Percentiles rank a stretch among this genome's conserved stretches.
These are phyloP conservation scores for Coemansia sp. DNA, from an alignment of 192 early-diverging fungal genomes.

Conservation along the genomic window DNA sequence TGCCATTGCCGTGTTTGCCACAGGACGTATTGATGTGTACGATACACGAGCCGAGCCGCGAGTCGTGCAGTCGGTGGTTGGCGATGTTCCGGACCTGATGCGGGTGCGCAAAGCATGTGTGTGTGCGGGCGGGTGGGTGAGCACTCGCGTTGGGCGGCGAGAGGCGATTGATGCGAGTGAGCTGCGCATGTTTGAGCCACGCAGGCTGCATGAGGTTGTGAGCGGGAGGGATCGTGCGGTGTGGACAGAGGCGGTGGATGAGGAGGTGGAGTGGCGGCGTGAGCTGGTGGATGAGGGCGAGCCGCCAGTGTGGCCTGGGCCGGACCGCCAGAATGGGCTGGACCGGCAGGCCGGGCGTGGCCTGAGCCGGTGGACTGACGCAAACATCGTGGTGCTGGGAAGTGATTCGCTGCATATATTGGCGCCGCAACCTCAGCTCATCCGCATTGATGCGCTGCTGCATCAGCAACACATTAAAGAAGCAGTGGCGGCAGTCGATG, in stretches of 20 bases:
- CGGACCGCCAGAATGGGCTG: too few relatives aligned
- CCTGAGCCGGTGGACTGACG: conserved; percentile 20
- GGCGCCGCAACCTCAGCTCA: conserved; percentile 26
- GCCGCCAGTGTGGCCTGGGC: background rate
- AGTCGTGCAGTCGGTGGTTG: conserved; percentile 31
- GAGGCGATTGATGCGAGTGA: conserved; percentile 25
- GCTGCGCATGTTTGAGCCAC: background rate
- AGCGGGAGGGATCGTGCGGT: conserved; percentile 3
- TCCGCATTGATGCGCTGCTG: conserved; percentile 20
- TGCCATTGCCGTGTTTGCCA: conserved; percentile 32
- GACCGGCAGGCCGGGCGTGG: conserved; percentile 1
- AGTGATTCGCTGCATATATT: conserved; percentile 27
- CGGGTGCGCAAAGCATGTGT: conserved; percentile 21
- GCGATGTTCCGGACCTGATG: background rate
- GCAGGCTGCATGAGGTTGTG: background rate
- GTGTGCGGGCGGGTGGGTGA: conserved; percentile 9
- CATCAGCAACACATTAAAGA: conserved; percentile 32
- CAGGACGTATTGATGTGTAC: conserved; percentile 31
- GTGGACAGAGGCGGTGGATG: conserved; percentile 17
- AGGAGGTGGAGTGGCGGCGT: conserved; percentile 15
- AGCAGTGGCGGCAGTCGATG: conserved; percentile 27
- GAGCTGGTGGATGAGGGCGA: conserved; percentile 20
- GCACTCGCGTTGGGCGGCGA: conserved; percentile 16
- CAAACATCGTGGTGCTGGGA: conserved; percentile 9
- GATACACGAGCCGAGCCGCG: conserved; percentile 46